These are phyloP conservation scores for Pseudogymnoascus sp. DNA, from an alignment of 2,329 filamentous ascomycete species.

Conservation along the genomic window DNA sequence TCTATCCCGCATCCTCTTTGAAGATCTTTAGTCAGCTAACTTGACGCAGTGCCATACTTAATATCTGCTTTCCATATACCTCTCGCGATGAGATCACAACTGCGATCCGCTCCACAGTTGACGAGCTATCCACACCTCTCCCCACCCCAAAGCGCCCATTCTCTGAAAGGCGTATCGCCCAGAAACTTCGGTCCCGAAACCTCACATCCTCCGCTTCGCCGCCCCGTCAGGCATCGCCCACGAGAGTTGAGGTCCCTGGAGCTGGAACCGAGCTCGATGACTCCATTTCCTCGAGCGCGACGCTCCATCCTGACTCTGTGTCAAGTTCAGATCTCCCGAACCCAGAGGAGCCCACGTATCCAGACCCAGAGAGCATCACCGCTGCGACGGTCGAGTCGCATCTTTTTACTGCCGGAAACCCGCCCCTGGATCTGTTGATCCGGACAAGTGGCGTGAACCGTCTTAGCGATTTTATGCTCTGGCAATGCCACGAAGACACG, in stretches of 20 bases:
- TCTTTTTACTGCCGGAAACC: conserved; percentile 78
- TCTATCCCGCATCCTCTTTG: conserved; percentile 2
- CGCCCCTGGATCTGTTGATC: conserved; percentile 83
- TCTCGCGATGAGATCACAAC: conserved; percentile 91
- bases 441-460: conserved; percentile 89
- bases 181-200: conserved; percentile 70
- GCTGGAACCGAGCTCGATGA: conserved; percentile 36
- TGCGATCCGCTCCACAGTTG: conserved; percentile 77
- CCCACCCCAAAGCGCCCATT: conserved; percentile 61
- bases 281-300: conserved; percentile 52
- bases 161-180: conserved; percentile 77
- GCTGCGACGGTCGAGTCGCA: conserved; percentile 72
- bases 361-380: conserved; percentile 84
- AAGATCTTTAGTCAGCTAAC: conserved; percentile 12
- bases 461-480: conserved; percentile 96
- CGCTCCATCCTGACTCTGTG: conserved; percentile 30
- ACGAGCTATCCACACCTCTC: conserved; percentile 71
- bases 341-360: conserved; percentile 34
- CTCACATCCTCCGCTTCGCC: conserved; percentile 25
- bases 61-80: conserved; percentile 97
- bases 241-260: conserved; percentile 36
- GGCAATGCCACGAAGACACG: conserved; percentile 91
- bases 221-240: conserved; percentile 32
- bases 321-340: conserved; percentile 19
- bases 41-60: conserved; percentile 53